Percentiles rank a stretch among this genome's conserved stretches.
These are phyloP conservation scores for Blumeriella jaapii DNA, from an alignment of 2,329 filamentous ascomycete species.

Conservation along the genomic window DNA sequence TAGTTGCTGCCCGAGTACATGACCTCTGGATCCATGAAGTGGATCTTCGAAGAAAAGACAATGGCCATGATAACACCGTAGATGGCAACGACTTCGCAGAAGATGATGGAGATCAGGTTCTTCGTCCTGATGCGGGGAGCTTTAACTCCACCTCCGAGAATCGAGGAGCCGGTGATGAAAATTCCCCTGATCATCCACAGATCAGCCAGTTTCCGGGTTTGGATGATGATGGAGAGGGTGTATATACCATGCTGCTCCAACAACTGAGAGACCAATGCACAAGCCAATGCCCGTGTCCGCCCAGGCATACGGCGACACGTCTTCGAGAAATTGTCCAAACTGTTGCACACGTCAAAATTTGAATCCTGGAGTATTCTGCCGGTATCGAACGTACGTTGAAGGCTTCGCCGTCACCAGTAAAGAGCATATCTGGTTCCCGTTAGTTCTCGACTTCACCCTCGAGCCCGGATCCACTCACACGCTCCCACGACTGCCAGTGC, in stretches of 20 bases:
- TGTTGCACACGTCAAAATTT: conserved; percentile 30
- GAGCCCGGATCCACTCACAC: conserved; percentile 51
- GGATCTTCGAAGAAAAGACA: conserved; percentile 86
- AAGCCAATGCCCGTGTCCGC: conserved; percentile 81
- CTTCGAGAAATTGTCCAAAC: conserved; percentile 90
- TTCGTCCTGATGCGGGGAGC: conserved; percentile 97
- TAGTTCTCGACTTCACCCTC: conserved; percentile 13
- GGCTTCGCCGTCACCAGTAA: conserved; percentile 87
- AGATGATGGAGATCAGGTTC: conserved; percentile 99
- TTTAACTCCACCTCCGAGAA: conserved; percentile 91
- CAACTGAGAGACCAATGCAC: conserved; percentile 91
- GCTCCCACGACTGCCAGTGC: conserved; percentile 63
- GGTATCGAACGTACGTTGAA: conserved; percentile 62
- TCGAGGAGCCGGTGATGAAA: conserved; percentile 95
- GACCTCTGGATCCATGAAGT: conserved; percentile 48
- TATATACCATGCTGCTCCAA: conserved; percentile 98
- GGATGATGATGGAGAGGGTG: conserved; percentile 4
- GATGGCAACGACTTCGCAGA: conserved; percentile 98
- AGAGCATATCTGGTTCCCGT: conserved; percentile 75
- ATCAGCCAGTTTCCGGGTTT: conserved; percentile 6
- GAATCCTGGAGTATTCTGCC: conserved; percentile 1
- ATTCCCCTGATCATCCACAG: conserved; percentile 68
- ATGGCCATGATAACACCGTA: conserved; percentile 99
- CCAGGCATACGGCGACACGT: conserved; percentile 89
- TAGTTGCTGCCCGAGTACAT: conserved; percentile 69